phyloP scores from a whole-genome alignment of 768 basidiomycete species.

The Leucosporidium scottii region DNA sequence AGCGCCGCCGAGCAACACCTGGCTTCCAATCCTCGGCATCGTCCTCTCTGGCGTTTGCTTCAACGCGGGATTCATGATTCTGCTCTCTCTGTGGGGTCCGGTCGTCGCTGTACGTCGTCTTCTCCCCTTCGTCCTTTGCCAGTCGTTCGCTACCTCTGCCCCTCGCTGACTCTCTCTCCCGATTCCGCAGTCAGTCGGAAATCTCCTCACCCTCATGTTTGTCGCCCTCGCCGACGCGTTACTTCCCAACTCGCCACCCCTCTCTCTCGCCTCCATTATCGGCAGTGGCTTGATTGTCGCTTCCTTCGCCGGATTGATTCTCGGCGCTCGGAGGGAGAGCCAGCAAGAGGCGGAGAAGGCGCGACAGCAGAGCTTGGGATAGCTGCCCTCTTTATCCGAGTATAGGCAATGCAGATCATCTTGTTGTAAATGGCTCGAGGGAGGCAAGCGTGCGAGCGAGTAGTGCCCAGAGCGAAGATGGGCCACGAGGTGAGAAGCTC shows the following conservation, averaged over 20 bases:
- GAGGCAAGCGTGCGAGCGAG: too few relatives aligned
- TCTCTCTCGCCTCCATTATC: neutral
- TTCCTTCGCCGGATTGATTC: too few relatives aligned
- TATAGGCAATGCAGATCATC: too few relatives aligned
- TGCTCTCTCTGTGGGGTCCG: constrained; percentile 29
- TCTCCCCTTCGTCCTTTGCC: constrained; percentile 43
- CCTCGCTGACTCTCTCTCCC: constrained; percentile 45
- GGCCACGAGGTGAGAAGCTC: too few relatives aligned
- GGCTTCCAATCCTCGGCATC: constrained; percentile 59
- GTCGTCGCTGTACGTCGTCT: constrained; percentile 25
- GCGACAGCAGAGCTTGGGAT: too few relatives aligned
- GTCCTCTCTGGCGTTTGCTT: constrained; percentile 60
- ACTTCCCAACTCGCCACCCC: constrained; percentile 53
- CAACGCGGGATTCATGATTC: constrained; percentile 36
- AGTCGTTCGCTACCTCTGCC: constrained; percentile 56
- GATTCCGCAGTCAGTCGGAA: constrained; percentile 66
- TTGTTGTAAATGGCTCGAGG: too few relatives aligned
- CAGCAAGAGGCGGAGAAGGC: too few relatives aligned
- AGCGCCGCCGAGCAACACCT: constrained; percentile 51
- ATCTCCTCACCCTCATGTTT: constrained; percentile 86
- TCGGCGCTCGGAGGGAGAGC: too few relatives aligned
- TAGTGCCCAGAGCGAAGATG: too few relatives aligned
- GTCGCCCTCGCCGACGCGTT: constrained; percentile 71
- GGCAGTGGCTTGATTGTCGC: too few relatives aligned
- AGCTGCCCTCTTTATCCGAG: too few relatives aligned